Percentiles rank a stretch among this genome's conserved stretches.
Evolutionary conservation across 352 stramenopile species (phyloP).

Genomic region (Phytopythium cucurbitacearum): DNA sequence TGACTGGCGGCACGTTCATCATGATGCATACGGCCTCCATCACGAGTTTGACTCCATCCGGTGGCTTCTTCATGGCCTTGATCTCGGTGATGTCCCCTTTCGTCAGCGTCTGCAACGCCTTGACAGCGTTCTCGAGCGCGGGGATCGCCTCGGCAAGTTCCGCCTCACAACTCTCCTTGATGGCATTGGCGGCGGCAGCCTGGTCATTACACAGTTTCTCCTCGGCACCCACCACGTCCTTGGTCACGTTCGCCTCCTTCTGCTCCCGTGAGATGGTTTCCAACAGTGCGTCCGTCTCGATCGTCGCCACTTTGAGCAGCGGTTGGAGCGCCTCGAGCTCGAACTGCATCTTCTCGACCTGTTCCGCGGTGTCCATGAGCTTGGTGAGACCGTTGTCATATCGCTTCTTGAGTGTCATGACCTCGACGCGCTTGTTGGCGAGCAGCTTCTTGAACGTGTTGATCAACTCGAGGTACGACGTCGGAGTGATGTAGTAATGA

Average conservation of each 20-base stretch:
- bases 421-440: slow-evolving; percentile 86
- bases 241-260: slow-evolving; percentile 85
- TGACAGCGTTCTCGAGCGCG: slow-evolving; percentile 88
- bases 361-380: slow-evolving; percentile 90
- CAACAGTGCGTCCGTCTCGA: slow-evolving; percentile 88
- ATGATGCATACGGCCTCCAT: slow-evolving; percentile 96
- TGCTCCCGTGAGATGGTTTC: slow-evolving; percentile 88
- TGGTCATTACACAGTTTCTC: slow-evolving; percentile 86
- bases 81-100: slow-evolving; percentile 95
- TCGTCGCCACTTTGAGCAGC: slow-evolving; percentile 88
- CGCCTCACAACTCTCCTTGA: slow-evolving; percentile 90
- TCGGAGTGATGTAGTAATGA: slow-evolving; percentile 96
- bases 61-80: slow-evolving; percentile 96
- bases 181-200: slow-evolving; percentile 80
- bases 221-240: slow-evolving; percentile 78
- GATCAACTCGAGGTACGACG: slow-evolving; percentile 93
- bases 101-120: slow-evolving; percentile 90
- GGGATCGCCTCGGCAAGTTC: slow-evolving; percentile 92
- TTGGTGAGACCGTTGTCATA: slow-evolving; percentile 94
- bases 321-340: slow-evolving; percentile 92
- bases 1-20: slow-evolving; percentile 90
- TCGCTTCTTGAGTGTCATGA: slow-evolving; percentile 88
- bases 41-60: slow-evolving; percentile 92
- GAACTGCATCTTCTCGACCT: slow-evolving; percentile 93
- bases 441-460: slow-evolving; percentile 95